Base-by-base conservation (phyloP, 768 basidiomycete genomes). In the Cubamyces lactineus region DNA sequence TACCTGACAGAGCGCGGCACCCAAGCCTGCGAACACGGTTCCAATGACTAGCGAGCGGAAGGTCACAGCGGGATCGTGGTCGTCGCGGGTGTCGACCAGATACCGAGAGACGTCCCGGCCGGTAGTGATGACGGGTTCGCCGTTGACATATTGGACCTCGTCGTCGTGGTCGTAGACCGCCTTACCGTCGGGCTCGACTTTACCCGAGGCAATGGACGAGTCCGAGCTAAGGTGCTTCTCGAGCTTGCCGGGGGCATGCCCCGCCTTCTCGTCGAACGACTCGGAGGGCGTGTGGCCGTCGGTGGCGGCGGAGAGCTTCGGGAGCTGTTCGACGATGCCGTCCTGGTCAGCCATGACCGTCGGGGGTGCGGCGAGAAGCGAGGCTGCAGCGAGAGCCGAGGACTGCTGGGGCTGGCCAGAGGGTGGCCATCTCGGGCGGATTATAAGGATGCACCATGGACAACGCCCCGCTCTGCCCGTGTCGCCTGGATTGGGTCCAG, bases 1-100 rank as follows among this genome's bases (percentile, higher is more conserved):
- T 57, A 84, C 84, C 80, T 87, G 83, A 57, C 74, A 75, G 43
- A 87, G 72, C 7, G 83, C 80, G n/a, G 86, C 84, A 8, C 84
- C 84, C 24, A 87, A 74, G 12, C 81, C 84, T 21, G 84, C 84
- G 64, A 85, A 77, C 0, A 83, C 59, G 0, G 85, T 86, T 3
- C 84, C 86, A n/a, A 86, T 68, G 34, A 82, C 67, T 15, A 84
- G 63, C 3, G 85, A 86, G 24, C 86, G 76, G 66, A 87, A 80
- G 0, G 85, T 86, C 26, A 86, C 68, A 1, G 85, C 78, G 17
- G 76, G 72, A 53, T 85, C 85, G 13, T 78, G 82, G 66, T 86
- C 85, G 70, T 87, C 86, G 24, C 84, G 78, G 21, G 81, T 46
- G 66, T 86, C 84, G 60, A 86, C 77, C n/a, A 81, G 79, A 63